Evolutionary conservation across 305 asterid genomes (phyloP).

Genomic region (Nicotiana rustica): DNA sequence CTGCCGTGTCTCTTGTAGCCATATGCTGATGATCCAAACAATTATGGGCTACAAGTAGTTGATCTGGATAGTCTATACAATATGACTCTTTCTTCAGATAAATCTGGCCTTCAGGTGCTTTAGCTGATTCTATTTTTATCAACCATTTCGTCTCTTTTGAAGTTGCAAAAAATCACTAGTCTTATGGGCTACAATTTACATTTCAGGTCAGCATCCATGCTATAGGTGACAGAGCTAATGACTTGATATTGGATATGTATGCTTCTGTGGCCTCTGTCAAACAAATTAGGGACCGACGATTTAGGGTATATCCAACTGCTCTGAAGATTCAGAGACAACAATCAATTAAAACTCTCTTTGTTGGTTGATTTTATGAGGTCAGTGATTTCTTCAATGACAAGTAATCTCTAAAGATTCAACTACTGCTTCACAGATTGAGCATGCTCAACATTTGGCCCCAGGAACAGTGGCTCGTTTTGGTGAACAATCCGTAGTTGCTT

Average conservation of each 20-base stretch:
- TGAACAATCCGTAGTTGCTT: slow-evolving; percentile 75
- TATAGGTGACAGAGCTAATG: slow-evolving; percentile 93
- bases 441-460: slow-evolving; percentile 95
- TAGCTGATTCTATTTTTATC: slow-evolving; percentile 37
- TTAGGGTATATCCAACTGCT: slow-evolving; percentile 65
- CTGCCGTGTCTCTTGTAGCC: slow-evolving; percentile 59
- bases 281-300: slow-evolving; percentile 80
- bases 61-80: slow-evolving; percentile 65
- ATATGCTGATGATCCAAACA: slow-evolving; percentile 74
- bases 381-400: slow-evolving; percentile 28
- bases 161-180: slow-evolving; percentile 29
- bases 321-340: slow-evolving; percentile 22
- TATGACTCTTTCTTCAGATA: slow-evolving; percentile 77
- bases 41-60: slow-evolving; percentile 79
- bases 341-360: slow-evolving; percentile 36
- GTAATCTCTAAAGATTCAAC: slow-evolving; percentile 39
- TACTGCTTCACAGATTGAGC: slow-evolving; percentile 79
- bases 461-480: slow-evolving; percentile 78
- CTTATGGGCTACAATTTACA: neutral
- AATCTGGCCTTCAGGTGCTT: slow-evolving; percentile 89
- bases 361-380: slow-evolving; percentile 28
- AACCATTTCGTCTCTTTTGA: slow-evolving; percentile 23
- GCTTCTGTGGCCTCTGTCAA: slow-evolving; percentile 68
- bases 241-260: slow-evolving; percentile 84
- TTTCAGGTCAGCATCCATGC: slow-evolving; percentile 93